These are phyloP conservation scores for Metschnikowia vanudenii DNA, from an alignment of 805 yeast species.

Conservation along the genomic window DNA sequence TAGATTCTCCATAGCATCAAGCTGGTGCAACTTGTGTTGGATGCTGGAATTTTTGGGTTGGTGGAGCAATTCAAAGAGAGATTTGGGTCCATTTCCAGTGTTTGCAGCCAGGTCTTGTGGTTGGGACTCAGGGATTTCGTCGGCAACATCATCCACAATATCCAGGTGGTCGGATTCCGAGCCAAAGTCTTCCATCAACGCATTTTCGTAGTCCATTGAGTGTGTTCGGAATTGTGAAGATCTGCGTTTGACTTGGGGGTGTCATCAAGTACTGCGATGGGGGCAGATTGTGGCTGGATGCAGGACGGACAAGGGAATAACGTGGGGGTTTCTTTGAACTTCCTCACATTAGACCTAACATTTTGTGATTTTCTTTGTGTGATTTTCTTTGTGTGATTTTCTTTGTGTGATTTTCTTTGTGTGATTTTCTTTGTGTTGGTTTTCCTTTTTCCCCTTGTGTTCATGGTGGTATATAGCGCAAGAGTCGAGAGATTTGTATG, in stretches of 20 bases:
- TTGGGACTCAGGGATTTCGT: too few species aligned
- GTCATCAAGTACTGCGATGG: background rate
- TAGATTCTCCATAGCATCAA: slow-evolving; percentile 22
- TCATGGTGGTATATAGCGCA: too few species aligned
- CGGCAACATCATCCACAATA: background rate
- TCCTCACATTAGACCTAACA: too few species aligned
- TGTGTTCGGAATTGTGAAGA: background rate
- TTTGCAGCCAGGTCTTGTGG: slow-evolving; percentile 1
- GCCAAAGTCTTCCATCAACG: slow-evolving; percentile 42
- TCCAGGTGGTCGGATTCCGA: slow-evolving; percentile 25
- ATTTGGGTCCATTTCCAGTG: slow-evolving; percentile 1
- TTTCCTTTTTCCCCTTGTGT: too few species aligned
- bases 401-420: too few species aligned
- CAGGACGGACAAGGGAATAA: too few species aligned
- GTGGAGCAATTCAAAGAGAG: slow-evolving; percentile 18
- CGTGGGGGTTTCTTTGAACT: too few species aligned
- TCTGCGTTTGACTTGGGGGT: too few species aligned
- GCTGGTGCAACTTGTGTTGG: slow-evolving; percentile 18
- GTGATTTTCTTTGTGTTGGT: too few species aligned
- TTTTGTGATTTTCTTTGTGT: too few species aligned
- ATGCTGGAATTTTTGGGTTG: slow-evolving; percentile 14
- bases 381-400: too few species aligned
- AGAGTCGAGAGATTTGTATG: too few species aligned
- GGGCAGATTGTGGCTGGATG: background rate
- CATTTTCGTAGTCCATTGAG: slow-evolving; percentile 37